Percentiles rank a stretch among this genome's conserved stretches.
These are phyloP conservation scores for Fusarium sp. DNA, from an alignment of 2,329 filamentous ascomycete genomes.

Conservation along the genomic window DNA sequence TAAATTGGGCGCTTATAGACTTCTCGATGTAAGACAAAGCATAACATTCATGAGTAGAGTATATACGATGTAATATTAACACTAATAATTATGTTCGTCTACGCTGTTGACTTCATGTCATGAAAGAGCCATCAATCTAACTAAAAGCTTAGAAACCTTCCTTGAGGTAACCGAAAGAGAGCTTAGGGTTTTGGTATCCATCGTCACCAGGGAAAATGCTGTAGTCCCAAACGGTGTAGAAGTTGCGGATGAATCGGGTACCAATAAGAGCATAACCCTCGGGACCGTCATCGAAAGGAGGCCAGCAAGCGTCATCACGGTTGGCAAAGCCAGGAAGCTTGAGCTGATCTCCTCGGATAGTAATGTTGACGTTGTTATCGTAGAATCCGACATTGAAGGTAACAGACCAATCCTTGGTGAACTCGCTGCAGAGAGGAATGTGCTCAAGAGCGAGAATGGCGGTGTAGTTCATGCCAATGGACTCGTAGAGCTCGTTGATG, in stretches of 20 bases:
- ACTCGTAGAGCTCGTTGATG: slow-evolving; percentile 48
- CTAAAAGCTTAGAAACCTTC: background rate
- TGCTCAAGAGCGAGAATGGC: slow-evolving; percentile 46
- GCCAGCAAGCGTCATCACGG: slow-evolving; percentile 52
- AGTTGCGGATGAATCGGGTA: slow-evolving; percentile 45
- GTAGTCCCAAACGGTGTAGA: slow-evolving; percentile 53
- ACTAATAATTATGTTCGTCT: background rate
- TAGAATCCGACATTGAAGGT: slow-evolving; percentile 46
- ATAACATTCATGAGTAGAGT: background rate
- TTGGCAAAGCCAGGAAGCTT: slow-evolving; percentile 50
- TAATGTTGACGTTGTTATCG: slow-evolving; percentile 42
- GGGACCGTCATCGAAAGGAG: slow-evolving; percentile 47
- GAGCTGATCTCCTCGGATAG: slow-evolving; percentile 50
- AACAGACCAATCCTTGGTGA: slow-evolving; percentile 52
- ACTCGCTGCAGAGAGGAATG: slow-evolving; percentile 52
- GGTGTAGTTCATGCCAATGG: slow-evolving; percentile 53
- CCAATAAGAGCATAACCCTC: slow-evolving; percentile 50
- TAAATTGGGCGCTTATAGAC: slow-evolving; percentile 22
- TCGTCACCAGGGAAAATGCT: slow-evolving; percentile 27
- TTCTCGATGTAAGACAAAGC: background rate
- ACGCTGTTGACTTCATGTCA: background rate
- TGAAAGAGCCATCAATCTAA: background rate
- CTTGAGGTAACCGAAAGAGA: slow-evolving; percentile 46
- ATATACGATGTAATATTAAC: background rate
- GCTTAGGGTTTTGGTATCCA: slow-evolving; percentile 4